A percentile compares a stretch with the other conserved stretches of the same genome.
phyloP scores from a whole-genome alignment of 2,329 filamentous ascomycete species.

The Colletotrichum cordylinicola region DNA sequence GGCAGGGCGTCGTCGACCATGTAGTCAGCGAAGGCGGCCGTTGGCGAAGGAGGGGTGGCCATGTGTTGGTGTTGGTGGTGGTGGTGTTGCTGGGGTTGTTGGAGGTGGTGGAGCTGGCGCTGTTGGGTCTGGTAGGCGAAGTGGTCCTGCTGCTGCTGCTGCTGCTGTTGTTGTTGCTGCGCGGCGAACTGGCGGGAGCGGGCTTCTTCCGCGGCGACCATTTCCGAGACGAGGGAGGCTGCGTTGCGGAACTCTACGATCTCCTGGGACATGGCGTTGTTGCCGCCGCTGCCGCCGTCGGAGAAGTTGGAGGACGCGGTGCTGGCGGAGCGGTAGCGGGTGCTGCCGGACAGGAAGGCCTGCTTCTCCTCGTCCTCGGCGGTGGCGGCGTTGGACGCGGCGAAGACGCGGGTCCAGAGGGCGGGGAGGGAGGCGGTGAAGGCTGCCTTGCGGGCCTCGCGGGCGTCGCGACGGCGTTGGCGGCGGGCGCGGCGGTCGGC shows the following conservation, averaged over 20 bases:
- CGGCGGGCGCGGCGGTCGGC: slow-evolving; percentile 28
- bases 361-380: slow-evolving; percentile 45
- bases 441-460: slow-evolving; percentile 29
- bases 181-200: slow-evolving; percentile 3
- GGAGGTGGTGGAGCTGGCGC: slow-evolving; percentile 1
- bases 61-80: slow-evolving; percentile 21
- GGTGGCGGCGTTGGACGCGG: slow-evolving; percentile 26
- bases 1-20: slow-evolving; percentile 44
- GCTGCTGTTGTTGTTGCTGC: slow-evolving; percentile 15
- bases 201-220: slow-evolving; percentile 51
- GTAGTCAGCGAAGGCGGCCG: slow-evolving; percentile 31
- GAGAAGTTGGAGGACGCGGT: not conserved
- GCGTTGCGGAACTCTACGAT: slow-evolving; percentile 53
- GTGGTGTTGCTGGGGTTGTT: not conserved
- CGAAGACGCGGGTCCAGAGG: slow-evolving; percentile 35
- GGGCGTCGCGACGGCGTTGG: slow-evolving; percentile 25
- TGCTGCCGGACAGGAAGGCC: slow-evolving; percentile 30
- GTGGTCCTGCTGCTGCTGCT: slow-evolving; percentile 4
- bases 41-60: slow-evolving; percentile 28
- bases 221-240: slow-evolving; percentile 49
- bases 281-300: slow-evolving; percentile 1
- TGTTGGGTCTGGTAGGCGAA: slow-evolving; percentile 20
- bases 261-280: slow-evolving; percentile 50
- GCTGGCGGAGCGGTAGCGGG: slow-evolving; percentile 7
- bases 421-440: slow-evolving; percentile 16